These are phyloP conservation scores for Fusarium chlamydosporum DNA, from an alignment of 2,329 filamentous ascomycete species.

Conservation along the genomic window DNA sequence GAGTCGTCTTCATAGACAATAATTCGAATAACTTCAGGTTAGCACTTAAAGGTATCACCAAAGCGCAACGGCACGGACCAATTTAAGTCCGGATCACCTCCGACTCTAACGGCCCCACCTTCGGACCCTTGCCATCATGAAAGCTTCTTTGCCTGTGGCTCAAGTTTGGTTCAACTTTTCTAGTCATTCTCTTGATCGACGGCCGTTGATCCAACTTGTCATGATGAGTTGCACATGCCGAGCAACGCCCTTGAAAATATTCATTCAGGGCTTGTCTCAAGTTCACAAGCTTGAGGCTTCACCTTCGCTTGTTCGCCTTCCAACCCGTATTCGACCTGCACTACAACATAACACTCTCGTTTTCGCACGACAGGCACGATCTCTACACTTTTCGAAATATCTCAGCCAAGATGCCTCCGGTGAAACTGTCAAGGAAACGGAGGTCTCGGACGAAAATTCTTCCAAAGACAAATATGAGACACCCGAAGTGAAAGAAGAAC, in stretches of 20 bases:
- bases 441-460: background rate
- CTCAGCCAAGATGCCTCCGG: constrained; percentile 39
- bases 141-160: constrained; percentile 35
- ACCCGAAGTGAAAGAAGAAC: constrained; percentile 15
- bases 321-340: constrained; percentile 21
- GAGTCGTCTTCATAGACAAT: background rate
- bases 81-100: constrained; percentile 27
- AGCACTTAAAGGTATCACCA: background rate
- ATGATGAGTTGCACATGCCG: constrained; percentile 66
- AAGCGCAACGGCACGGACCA: background rate
- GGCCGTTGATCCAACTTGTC: constrained; percentile 19
- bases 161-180: constrained; percentile 47
- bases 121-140: constrained; percentile 42
- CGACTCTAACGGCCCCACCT: constrained; percentile 41
- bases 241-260: constrained; percentile 61
- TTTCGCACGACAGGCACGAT: constrained; percentile 45
- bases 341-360: constrained; percentile 33
- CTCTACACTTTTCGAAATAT: constrained; percentile 43
- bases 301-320: constrained; percentile 37
- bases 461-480: constrained; percentile 12
- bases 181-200: constrained; percentile 17
- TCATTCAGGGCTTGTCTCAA: constrained; percentile 62
- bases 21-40: background rate
- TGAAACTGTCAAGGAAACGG: background rate
- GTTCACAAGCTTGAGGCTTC: constrained; percentile 54